Conservation (phyloP, 2,329 filamentous ascomycete genomes). For the Beauveria australis region DNA sequence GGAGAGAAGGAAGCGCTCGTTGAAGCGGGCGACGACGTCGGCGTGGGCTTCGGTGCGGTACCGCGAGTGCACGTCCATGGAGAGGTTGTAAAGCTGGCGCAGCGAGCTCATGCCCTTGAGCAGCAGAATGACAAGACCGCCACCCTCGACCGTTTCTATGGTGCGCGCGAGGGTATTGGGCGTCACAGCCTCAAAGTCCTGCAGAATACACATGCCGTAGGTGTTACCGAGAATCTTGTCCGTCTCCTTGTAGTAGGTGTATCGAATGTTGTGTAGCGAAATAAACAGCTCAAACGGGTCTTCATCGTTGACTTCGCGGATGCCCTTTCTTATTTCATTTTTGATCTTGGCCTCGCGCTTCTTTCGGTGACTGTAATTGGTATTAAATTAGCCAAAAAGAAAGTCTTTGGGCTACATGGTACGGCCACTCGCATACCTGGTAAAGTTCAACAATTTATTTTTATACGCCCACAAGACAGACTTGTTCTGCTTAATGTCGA, state of each 20-base stretch:
- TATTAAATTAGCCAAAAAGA: constrained; percentile 6
- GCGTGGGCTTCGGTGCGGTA: constrained; percentile 95
- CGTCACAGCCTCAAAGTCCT: constrained; percentile 96
- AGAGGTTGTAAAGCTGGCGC: constrained; percentile 93
- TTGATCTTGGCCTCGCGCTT: constrained; percentile 98
- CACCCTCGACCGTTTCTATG: constrained; percentile 95
- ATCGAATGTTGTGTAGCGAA: constrained; percentile 92
- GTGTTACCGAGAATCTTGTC: constrained; percentile 98
- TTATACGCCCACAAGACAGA: constrained; percentile 98
- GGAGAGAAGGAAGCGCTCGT: constrained; percentile 93
- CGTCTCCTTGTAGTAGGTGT: constrained; percentile 99
- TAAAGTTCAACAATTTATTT: constrained; percentile 91
- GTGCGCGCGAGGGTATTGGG: constrained; percentile 93
- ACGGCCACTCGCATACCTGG: constrained; percentile 41
- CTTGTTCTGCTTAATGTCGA: constrained; percentile 83
- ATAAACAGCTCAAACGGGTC: constrained; percentile 98
- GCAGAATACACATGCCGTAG: constrained; percentile 95
- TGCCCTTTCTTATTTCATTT: constrained; percentile 92
- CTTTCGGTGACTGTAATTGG: constrained; percentile 67
- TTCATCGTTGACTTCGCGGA: constrained; percentile 82
- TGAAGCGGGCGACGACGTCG: constrained; percentile 92
- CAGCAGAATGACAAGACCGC: constrained; percentile 80
- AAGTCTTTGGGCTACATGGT: background rate
- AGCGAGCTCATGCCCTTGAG: constrained; percentile 95
- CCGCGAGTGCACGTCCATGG: constrained; percentile 95